phyloP scores from a whole-genome alignment of 148 eudicot species.

The Tetragonia tetragonoides region DNA sequence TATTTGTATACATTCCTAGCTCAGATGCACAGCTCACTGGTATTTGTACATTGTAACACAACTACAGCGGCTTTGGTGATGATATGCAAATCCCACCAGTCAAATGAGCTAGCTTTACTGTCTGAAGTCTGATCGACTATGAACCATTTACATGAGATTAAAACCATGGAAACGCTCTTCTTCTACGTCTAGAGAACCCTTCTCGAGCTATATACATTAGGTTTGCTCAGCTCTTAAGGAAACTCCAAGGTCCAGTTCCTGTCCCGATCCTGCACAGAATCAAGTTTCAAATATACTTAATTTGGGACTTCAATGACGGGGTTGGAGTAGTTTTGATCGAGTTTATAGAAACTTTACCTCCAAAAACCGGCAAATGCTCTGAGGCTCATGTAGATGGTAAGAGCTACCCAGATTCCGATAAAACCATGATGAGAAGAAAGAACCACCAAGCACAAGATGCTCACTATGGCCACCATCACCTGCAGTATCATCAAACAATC shows the following conservation, averaged over 20 bases:
- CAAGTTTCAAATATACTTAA: background rate
- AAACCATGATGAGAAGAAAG: conserved; percentile 57
- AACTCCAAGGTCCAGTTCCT: conserved; percentile 72
- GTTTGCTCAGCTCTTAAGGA: conserved; percentile 44
- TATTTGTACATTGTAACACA: no score
- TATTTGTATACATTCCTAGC: no score
- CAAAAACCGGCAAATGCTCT: conserved; percentile 77
- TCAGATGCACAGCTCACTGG: background rate
- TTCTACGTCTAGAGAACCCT: background rate
- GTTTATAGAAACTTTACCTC: conserved; percentile 44
- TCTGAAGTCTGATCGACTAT: background rate
- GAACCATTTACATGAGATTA: background rate
- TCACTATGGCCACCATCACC: conserved; percentile 65
- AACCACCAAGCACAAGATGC: conserved; percentile 50
- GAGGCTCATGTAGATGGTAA: conserved; percentile 77
- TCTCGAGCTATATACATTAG: background rate
- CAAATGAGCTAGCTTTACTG: background rate
- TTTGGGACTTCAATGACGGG: background rate
- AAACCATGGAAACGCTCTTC: conserved; percentile 10
- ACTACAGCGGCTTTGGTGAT: conserved; percentile 25
- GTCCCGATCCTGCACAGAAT: conserved; percentile 67
- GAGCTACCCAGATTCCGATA: conserved; percentile 74
- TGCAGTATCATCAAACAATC: conserved; percentile 6
- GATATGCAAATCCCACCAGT: background rate
- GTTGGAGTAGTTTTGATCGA: background rate